Base-by-base conservation (phyloP, 345 rosid genomes). In the Kandelia obovata region DNA sequence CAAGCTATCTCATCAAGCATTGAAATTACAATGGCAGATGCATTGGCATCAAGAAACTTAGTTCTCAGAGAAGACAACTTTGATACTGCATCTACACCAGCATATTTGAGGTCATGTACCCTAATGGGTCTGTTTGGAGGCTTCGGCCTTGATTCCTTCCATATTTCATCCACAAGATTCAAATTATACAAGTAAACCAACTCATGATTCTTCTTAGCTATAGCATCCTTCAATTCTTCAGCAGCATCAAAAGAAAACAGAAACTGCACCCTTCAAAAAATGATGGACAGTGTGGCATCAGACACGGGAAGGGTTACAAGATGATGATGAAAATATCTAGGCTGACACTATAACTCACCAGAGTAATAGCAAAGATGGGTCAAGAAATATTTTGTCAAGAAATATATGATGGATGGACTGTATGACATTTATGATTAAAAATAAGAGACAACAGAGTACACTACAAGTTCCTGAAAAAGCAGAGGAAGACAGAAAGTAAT, bases 1-100 rank as follows among this genome's bases (percentile, higher is more conserved):
- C 97, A 94, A 57, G 98, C 95, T 72, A 91, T 83, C 80, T 94
- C 98, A 84, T 94, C 97, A 79, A 91, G 98, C 96, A 88, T 88
- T 20, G 97, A 94, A 69, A 91, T 83, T 62, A 88, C 87, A 34
- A 89, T 89, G 68, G 96, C 90, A 67, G 92, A 91, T 71, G 97
- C 77, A 57, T 90, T 92, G 0, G 88, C 86, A 62, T 76, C 92
- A 70, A 73, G 80, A 61, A 94, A 82, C 78, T 87, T 84, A 23
- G 87, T 82, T 76, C 95, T 87, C 75, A 94, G 76, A 79, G 79
- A 71, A 68, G 86, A 77, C 68, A 94, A 74, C 76, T 94, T 94
- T 58, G 96, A 85, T 34, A 73, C 79, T 70, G 78, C 96, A 72
- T 91, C 95, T 21, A 91, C 53, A 65, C 98, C 98, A 53, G 98